Conservation (phyloP, 345 rosid species). For the Cardiospermum halicacabum region DNA sequence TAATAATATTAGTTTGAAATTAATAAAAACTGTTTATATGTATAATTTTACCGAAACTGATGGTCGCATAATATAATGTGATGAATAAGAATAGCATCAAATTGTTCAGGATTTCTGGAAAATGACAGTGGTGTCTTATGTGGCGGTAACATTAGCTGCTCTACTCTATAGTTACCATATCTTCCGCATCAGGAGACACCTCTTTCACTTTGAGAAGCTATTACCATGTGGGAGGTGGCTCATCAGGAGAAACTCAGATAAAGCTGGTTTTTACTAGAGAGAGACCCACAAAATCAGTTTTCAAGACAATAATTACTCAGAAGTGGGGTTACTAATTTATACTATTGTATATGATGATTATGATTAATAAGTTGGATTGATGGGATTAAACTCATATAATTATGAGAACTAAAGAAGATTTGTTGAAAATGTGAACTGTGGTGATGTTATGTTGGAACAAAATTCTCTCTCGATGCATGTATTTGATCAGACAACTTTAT, state of each 20-base stretch:
- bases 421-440: conserved; percentile 3
- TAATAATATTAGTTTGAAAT: no score
- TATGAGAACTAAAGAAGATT: background rate
- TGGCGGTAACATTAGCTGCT: conserved; percentile 47
- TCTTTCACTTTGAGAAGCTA: conserved; percentile 66
- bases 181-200: conserved; percentile 52
- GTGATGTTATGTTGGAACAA: conserved; percentile 7
- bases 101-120: conserved; percentile 73
- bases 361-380: background rate
- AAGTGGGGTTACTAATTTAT: background rate
- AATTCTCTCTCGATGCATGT: conserved; percentile 9
- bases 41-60: no score
- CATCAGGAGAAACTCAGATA: no score
- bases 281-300: background rate
- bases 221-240: background rate
- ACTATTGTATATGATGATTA: no score
- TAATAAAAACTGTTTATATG: no score
- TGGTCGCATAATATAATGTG: no score
- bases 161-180: conserved; percentile 49
- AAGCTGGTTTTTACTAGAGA: no score
- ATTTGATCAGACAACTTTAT: conserved; percentile 12
- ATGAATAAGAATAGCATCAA: background rate
- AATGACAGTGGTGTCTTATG: conserved; percentile 52
- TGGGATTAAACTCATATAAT: conserved; percentile 2
- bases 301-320: background rate